Evolutionary conservation across 371 early-diverging fungal genomes (phyloP), one percentile per base, ranked within the genome.

Genomic region (Mucor sp.): DNA sequence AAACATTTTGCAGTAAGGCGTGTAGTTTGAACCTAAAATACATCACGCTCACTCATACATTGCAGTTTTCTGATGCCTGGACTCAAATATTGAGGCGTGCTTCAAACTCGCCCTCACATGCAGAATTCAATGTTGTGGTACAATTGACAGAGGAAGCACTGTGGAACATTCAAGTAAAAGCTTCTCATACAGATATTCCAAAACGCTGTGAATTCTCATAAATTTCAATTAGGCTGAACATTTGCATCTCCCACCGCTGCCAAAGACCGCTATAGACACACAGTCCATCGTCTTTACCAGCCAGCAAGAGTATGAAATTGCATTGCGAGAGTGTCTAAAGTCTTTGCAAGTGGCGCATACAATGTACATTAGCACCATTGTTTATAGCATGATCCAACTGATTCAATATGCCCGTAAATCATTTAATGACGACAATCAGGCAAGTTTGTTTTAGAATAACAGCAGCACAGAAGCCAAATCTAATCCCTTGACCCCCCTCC

Each of bases 51-150:
- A 56, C 4, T 56, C 19, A 30, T 4, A 8, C 30, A 15, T 27
- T 56, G 15, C 43, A 57, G 65, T 58, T 65, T 33, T 65, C 65
- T 6, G 47, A 48, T 35, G 23, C 21, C 32, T 65, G 65, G 58
- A 21, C 25, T 1, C 6, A 1, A 8, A 17, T 65, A 2, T 15
- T 65, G 25, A 41, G 19, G 15, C 7, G 15, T 15, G 25, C 37
- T n/a, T 6, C 9, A 2, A 41, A 21, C 1, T 44, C 44, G 11
- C 28, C 25, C 44, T 2, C 15, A 27, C 37, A n/a, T 25, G 15
- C 15, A 27, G 8, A 41, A 12, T 65, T 65, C 19, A 19, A 21
- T 32, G n/a, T 58, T 14, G 43, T 47, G n/a, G 21, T 33, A 41
- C 23, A 58, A 47, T 32, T 43, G 8, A 65, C 58, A 39, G 65